A percentile compares a stretch with the other conserved stretches of the same genome.
These are phyloP conservation scores for Aspergillus sp. DNA, from an alignment of 2,329 filamentous ascomycete genomes.

Conservation along the genomic window DNA sequence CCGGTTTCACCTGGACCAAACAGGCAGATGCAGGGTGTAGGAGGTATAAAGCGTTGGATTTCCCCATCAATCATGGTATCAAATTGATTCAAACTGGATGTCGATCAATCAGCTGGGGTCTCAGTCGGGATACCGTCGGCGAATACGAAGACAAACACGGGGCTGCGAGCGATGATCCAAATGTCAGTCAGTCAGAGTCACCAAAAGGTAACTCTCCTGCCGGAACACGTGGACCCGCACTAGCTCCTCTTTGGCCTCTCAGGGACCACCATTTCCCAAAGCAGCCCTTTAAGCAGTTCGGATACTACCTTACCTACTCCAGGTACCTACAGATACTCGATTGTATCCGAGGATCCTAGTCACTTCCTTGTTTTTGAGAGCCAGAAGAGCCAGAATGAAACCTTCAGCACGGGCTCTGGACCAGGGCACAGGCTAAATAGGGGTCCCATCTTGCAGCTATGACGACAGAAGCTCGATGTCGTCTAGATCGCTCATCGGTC, in stretches of 20 bases:
- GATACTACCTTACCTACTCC: too few relatives aligned
- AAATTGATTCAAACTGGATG: not conserved
- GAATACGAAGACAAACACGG: not conserved
- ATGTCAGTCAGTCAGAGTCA: too few relatives aligned
- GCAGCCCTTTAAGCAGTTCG: not conserved
- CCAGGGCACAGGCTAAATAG: too few relatives aligned
- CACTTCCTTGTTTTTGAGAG: too few relatives aligned
- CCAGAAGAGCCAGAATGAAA: too few relatives aligned
- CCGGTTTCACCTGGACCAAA: constrained; percentile 2
- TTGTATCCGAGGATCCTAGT: too few relatives aligned
- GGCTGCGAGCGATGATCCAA: not conserved
- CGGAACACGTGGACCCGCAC: not conserved
- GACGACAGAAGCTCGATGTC: too few relatives aligned
- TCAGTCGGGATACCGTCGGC: not conserved
- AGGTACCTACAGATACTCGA: too few relatives aligned
- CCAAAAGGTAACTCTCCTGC: not conserved
- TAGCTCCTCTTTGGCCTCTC: not conserved
- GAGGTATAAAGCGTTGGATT: not conserved
- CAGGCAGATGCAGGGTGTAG: not conserved
- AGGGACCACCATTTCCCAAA: not conserved
- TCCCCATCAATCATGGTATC: not conserved
- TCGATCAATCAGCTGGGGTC: not conserved
- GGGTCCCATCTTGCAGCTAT: too few relatives aligned
- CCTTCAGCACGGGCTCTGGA: too few relatives aligned
- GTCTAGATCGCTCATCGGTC: too few relatives aligned